phyloP scores from a whole-genome alignment of 305 asterid genomes.

The Withania somnifera region DNA sequence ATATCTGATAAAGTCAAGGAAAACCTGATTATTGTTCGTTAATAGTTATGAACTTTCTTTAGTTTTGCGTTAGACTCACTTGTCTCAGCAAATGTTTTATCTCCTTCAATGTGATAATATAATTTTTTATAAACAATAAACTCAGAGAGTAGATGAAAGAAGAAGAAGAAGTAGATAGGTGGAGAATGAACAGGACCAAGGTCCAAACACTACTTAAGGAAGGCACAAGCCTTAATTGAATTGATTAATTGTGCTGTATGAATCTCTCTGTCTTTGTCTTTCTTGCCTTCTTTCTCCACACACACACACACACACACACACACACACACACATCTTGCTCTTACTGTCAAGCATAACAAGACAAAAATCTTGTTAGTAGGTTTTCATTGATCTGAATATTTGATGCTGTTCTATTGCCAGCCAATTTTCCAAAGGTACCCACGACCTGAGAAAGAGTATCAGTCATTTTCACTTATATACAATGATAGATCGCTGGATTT shows the following conservation, averaged over 20 bases:
- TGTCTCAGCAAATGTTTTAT: background rate
- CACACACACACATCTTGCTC: background rate
- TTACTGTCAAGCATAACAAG: background rate
- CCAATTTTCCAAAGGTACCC: conserved; percentile 77
- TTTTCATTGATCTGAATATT: background rate
- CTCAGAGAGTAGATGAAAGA: background rate
- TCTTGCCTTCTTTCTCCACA: no score
- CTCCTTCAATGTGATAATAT: background rate
- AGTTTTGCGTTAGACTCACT: no score
- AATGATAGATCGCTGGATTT: conserved; percentile 70
- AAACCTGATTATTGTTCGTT: no score
- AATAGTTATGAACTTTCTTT: background rate
- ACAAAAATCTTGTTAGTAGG: background rate
- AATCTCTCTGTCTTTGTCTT: background rate
- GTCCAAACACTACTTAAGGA: conserved; percentile 1
- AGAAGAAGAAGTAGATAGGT: background rate
- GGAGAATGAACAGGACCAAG: background rate
- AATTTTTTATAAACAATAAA: background rate
- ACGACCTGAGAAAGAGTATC: conserved; percentile 79
- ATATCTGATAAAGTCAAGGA: no score
- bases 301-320: no score
- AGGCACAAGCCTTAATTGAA: background rate
- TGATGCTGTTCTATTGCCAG: conserved; percentile 26
- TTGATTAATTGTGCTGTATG: background rate
- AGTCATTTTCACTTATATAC: conserved; percentile 70